Evolutionary conservation across 2,329 filamentous ascomycete species (phyloP).

Genomic region (Bimuria novae-zelandiae): DNA sequence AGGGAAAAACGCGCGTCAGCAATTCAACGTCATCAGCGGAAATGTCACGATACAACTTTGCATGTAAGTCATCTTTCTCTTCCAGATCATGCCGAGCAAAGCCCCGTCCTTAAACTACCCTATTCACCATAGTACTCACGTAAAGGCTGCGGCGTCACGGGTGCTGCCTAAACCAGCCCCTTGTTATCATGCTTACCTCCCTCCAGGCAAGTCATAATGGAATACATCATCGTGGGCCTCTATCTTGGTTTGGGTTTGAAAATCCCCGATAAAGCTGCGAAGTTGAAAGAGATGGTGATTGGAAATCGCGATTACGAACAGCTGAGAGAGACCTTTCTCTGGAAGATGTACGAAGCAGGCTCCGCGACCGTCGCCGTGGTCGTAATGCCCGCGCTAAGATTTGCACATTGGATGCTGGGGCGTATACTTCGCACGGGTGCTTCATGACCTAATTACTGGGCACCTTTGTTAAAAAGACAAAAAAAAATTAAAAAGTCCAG

Average conservation of each 20-base stretch:
- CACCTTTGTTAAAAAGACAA: neutral
- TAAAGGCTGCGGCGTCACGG: too few relatives aligned
- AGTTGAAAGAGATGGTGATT: constrained; percentile 29
- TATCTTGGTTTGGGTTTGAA: constrained; percentile 39
- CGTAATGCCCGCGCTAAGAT: constrained; percentile 38
- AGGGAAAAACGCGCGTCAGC: constrained; percentile 25
- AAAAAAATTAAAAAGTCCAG: neutral
- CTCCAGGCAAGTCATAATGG: constrained; percentile 42
- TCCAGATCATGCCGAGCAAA: neutral
- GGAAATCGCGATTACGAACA: constrained; percentile 29
- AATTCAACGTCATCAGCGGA: constrained; percentile 44
- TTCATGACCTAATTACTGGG: neutral
- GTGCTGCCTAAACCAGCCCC: too few relatives aligned
- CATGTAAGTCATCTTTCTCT: constrained; percentile 33
- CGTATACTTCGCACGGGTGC: constrained; percentile 27
- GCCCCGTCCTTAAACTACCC: too few relatives aligned
- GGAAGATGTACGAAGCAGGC: constrained; percentile 38
- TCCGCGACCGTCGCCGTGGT: constrained; percentile 34
- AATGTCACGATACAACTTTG: constrained; percentile 40
- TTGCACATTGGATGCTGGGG: constrained; percentile 41
- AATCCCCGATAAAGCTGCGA: constrained; percentile 37
- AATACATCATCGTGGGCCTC: constrained; percentile 39
- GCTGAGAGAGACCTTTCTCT: constrained; percentile 36
- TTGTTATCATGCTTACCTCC: neutral
- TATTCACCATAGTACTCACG: too few relatives aligned